These are phyloP conservation scores for Leptomonas pyrrhocoris DNA, from an alignment of 208 protist species.

Conservation along the genomic window DNA sequence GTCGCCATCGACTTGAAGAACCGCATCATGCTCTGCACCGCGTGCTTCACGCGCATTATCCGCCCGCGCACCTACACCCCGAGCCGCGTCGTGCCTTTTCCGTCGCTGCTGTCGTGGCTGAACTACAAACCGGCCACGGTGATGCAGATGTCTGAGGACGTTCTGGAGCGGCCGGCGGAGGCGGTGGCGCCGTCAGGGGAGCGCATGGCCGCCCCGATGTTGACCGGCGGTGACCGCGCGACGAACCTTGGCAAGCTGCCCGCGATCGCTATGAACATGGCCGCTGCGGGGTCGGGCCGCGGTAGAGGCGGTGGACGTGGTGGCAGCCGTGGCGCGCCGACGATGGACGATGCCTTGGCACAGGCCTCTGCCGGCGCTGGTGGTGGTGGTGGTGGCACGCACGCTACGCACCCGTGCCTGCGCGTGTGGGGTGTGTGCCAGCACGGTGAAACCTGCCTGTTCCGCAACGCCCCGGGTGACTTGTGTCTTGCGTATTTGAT, in stretches of 20 bases:
- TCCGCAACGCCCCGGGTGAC: slow-evolving; percentile 69
- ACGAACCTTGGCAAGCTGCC: slow-evolving; percentile 60
- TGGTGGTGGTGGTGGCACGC: background rate
- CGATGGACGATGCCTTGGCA: slow-evolving; percentile 24
- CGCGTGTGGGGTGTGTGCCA: slow-evolving; percentile 75
- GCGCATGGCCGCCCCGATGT: slow-evolving; percentile 50
- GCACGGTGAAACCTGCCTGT: slow-evolving; percentile 77
- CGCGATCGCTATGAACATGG: slow-evolving; percentile 70
- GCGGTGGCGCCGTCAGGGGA: slow-evolving; percentile 82
- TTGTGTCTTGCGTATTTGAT: slow-evolving; percentile 80
- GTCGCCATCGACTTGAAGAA: slow-evolving; percentile 70
- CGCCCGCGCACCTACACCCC: slow-evolving; percentile 74
- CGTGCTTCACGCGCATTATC: slow-evolving; percentile 79
- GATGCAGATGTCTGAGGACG: slow-evolving; percentile 68
- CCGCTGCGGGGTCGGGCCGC: slow-evolving; percentile 19
- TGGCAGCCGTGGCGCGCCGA: slow-evolving; percentile 7
- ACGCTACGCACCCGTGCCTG: slow-evolving; percentile 62
- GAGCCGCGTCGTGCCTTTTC: slow-evolving; percentile 80
- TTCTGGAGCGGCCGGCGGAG: slow-evolving; percentile 73
- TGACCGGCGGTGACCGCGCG: slow-evolving; percentile 47
- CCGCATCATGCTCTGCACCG: slow-evolving; percentile 69
- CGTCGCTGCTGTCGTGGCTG: slow-evolving; percentile 84
- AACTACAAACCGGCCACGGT: slow-evolving; percentile 73
- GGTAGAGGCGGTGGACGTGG: slow-evolving; percentile 2
- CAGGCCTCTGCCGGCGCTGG: slow-evolving; percentile 1